Percentiles rank a stretch among this genome's conserved stretches.
Conservation (phyloP, 306 rosid genomes). For the Vigna radiata region DNA sequence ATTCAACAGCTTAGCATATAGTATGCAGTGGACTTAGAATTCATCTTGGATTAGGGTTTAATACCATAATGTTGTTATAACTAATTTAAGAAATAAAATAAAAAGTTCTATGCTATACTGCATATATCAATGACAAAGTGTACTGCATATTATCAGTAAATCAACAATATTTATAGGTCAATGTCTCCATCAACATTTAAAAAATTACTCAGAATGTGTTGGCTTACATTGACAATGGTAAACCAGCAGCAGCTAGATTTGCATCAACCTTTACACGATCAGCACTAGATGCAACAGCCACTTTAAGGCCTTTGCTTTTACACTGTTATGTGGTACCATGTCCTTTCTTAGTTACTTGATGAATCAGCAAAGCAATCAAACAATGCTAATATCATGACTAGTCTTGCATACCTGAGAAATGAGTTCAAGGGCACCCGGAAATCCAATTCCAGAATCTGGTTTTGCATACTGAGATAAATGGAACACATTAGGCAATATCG, state of each 20-base stretch:
- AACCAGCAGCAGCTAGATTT: slow-evolving; percentile 88
- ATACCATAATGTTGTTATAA: slow-evolving; percentile 4
- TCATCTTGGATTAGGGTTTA: slow-evolving; percentile 36
- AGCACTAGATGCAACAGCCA: slow-evolving; percentile 99
- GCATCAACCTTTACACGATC: slow-evolving; percentile 98
- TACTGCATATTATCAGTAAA: slow-evolving; percentile 17
- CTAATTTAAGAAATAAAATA: slow-evolving; percentile 20
- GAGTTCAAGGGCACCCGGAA: slow-evolving; percentile 94
- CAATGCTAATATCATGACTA: slow-evolving; percentile 9
- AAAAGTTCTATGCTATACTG: background rate
- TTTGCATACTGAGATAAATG: slow-evolving; percentile 80
- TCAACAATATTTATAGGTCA: slow-evolving; percentile 5
- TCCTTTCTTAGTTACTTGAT: slow-evolving; percentile 39
- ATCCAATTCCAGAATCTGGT: slow-evolving; percentile 94
- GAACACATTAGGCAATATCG: slow-evolving; percentile 33
- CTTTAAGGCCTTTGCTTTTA: slow-evolving; percentile 91
- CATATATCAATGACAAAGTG: background rate
- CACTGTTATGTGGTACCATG: slow-evolving; percentile 60
- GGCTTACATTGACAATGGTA: slow-evolving; percentile 86
- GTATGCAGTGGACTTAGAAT: slow-evolving; percentile 3
- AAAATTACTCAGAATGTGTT: slow-evolving; percentile 39
- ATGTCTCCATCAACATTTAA: slow-evolving; percentile 35
- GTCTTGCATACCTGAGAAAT: slow-evolving; percentile 73
- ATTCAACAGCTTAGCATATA: slow-evolving; percentile 28
- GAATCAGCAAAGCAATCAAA: slow-evolving; percentile 43